Evolutionary conservation across 2,329 filamentous ascomycete species (phyloP).

Genomic region (Hymenoscyphus infarciens): DNA sequence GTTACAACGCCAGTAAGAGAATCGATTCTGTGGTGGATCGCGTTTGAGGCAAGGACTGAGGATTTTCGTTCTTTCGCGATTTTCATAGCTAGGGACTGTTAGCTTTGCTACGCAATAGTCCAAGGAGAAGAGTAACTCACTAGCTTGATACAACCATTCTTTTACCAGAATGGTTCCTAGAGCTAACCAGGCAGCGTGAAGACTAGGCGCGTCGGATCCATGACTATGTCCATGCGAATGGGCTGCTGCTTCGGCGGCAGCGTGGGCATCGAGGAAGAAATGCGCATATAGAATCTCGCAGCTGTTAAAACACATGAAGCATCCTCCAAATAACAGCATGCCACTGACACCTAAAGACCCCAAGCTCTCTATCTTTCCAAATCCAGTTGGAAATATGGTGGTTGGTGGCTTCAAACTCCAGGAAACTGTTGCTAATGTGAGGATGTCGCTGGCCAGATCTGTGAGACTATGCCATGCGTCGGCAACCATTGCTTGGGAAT

Average conservation of each 20-base stretch:
- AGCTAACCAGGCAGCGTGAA: conserved; percentile 94
- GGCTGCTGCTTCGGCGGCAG: conserved; percentile 50
- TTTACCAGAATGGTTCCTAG: conserved; percentile 87
- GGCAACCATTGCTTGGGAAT: conserved; percentile 88
- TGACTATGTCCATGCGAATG: conserved; percentile 61
- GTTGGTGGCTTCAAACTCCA: conserved; percentile 87
- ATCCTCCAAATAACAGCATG: conserved; percentile 80
- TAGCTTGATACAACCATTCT: conserved; percentile 95
- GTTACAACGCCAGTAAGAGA: conserved; percentile 94
- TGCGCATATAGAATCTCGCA: conserved; percentile 67
- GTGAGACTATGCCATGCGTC: conserved; percentile 95
- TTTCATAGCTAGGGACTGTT: conserved; percentile 71
- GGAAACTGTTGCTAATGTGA: conserved; percentile 90
- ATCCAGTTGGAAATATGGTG: conserved; percentile 80
- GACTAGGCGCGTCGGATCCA: conserved; percentile 65
- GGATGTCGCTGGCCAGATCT: conserved; percentile 89
- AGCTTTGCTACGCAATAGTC: not conserved
- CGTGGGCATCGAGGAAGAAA: conserved; percentile 62
- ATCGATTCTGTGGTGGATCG: conserved; percentile 93
- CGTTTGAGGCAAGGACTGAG: conserved; percentile 92
- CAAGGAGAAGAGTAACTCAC: conserved; percentile 51
- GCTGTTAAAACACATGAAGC: conserved; percentile 87
- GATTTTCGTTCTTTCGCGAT: conserved; percentile 91
- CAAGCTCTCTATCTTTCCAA: conserved; percentile 96
- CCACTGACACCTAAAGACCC: conserved; percentile 91